A percentile compares a stretch with the other conserved stretches of the same genome.
phyloP scores from a whole-genome alignment of 305 asterid genomes.

The Plantago rigida region DNA sequence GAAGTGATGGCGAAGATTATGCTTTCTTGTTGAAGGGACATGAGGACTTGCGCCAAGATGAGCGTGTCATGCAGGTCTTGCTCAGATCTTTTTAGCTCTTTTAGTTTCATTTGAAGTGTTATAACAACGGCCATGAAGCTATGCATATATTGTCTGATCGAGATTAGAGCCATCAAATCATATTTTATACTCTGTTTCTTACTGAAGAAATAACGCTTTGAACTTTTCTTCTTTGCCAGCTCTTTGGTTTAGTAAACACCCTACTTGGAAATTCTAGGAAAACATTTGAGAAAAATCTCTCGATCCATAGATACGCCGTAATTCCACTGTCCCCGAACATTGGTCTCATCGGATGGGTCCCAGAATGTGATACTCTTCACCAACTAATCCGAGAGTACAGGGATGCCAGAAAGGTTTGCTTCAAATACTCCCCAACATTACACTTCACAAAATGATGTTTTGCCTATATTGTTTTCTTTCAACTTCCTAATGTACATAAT shows the following conservation, averaged over 20 bases:
- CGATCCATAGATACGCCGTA: slow-evolving; percentile 85
- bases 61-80: slow-evolving; percentile 98
- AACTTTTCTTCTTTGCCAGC: slow-evolving; percentile 40
- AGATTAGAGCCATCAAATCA: no score
- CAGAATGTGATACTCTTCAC: slow-evolving; percentile 94
- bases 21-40: slow-evolving; percentile 96
- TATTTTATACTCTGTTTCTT: background rate
- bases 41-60: slow-evolving; percentile 98
- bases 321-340: slow-evolving; percentile 96
- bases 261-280: slow-evolving; percentile 82
- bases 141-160: background rate
- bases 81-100: background rate
- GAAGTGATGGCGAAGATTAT: slow-evolving; percentile 93
- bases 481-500: slow-evolving; percentile 27
- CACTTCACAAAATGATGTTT: background rate
- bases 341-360: slow-evolving; percentile 98
- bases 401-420: slow-evolving; percentile 84
- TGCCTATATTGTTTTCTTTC: background rate
- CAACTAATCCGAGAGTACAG: slow-evolving; percentile 92
- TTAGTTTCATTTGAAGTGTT: slow-evolving; percentile 7
- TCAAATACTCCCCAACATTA: background rate
- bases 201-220: slow-evolving; percentile 18
- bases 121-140: no score
- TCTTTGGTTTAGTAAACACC: slow-evolving; percentile 90
- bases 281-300: slow-evolving; percentile 87